These are phyloP conservation scores for Eustoma russellianum DNA, from an alignment of 257 asterid species.

Conservation along the genomic window DNA sequence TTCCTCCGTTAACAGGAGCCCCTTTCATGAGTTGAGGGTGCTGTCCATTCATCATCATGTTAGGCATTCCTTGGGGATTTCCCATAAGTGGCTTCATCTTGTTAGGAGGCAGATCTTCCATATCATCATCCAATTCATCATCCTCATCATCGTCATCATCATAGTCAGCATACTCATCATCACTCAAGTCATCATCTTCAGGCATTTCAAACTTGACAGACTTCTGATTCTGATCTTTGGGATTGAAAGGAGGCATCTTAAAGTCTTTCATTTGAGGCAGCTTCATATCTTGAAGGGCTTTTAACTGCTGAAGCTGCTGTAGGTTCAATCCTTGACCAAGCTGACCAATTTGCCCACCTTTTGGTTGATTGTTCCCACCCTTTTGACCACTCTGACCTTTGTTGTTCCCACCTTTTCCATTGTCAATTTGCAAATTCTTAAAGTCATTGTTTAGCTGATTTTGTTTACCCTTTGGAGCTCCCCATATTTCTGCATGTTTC, in stretches of 20 bases:
- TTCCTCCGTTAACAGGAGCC: conserved; percentile 5
- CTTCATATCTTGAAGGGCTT: conserved; percentile 15
- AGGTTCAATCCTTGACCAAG: conserved; percentile 9
- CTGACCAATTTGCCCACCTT: conserved; percentile 6
- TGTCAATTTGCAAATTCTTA: conserved; percentile 46
- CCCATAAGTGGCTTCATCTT: conserved; percentile 13
- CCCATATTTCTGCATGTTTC: conserved; percentile 76
- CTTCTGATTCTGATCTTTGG: conserved; percentile 35
- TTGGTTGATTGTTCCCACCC: conserved; percentile 9
- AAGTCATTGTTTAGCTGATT: conserved; percentile 16
- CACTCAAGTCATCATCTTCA: conserved; percentile 40
- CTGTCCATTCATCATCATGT: conserved; percentile 33
- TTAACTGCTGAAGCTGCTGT: conserved; percentile 12
- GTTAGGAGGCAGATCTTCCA: conserved; percentile 4
- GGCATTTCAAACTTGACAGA: conserved; percentile 49
- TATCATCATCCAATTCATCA: conserved; percentile 43
- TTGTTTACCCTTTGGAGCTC: conserved; percentile 46
- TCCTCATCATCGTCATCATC: conserved; percentile 18
- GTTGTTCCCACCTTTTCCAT: conserved; percentile 24
- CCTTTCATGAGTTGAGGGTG: conserved; percentile 26
- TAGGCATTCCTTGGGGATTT: conserved; percentile 36
- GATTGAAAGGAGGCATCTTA: conserved; percentile 34
- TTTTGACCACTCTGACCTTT: conserved; percentile 32
- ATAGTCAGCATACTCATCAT: conserved; percentile 33
- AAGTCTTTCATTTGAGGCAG: conserved; percentile 12